Conservation (phyloP, 2,329 filamentous ascomycete species). For the Penicillium sp. region DNA sequence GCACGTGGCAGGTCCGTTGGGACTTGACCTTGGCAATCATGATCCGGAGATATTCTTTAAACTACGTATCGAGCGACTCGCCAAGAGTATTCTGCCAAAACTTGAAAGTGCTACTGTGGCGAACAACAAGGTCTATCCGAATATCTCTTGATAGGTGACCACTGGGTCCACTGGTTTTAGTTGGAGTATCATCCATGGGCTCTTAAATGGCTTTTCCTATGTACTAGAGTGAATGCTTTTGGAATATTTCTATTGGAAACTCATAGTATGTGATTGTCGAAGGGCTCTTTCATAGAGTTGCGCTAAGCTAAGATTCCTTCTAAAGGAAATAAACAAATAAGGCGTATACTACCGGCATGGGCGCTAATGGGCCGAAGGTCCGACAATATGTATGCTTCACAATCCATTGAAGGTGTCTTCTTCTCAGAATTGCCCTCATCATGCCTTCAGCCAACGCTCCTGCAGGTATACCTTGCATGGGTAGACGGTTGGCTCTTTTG, state of each 20-base stretch:
- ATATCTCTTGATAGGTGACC: not conserved
- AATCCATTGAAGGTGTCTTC: too few relatives aligned
- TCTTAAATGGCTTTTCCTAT: not conserved
- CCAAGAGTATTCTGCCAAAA: not conserved
- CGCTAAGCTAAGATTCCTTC: not conserved
- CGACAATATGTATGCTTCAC: slow-evolving; percentile 8
- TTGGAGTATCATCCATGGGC: slow-evolving; percentile 15
- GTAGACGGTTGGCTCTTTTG: too few relatives aligned
- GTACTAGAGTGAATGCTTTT: not conserved
- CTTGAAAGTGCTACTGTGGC: not conserved
- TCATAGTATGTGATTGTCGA: not conserved
- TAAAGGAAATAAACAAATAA: not conserved
- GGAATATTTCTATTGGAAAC: not conserved
- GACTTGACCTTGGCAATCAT: slow-evolving; percentile 1
- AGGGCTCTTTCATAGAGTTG: not conserved
- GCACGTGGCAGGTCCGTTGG: not conserved
- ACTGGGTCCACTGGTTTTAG: slow-evolving; percentile 2
- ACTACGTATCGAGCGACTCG: slow-evolving; percentile 1
- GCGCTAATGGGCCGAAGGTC: not conserved
- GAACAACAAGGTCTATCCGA: slow-evolving; percentile 14
- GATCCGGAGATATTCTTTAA: slow-evolving; percentile 5
- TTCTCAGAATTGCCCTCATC: too few relatives aligned
- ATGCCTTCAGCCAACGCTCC: too few relatives aligned
- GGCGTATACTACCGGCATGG: not conserved
- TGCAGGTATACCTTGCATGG: too few relatives aligned